phyloP scores from a whole-genome alignment of 225 moss, liverwort and hornwort genomes.

The Pleurozium schreberi region DNA sequence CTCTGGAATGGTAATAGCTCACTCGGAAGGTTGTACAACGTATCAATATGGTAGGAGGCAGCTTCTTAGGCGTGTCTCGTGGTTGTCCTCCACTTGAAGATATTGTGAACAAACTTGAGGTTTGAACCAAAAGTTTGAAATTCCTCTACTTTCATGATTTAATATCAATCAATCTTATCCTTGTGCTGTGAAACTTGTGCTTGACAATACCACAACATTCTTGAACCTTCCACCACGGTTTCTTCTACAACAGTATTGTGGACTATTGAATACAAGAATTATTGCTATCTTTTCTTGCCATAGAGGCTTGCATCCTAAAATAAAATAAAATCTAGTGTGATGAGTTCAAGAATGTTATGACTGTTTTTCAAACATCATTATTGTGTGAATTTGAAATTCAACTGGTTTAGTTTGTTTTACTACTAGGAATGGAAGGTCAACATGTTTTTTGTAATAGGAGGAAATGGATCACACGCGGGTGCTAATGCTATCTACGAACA shows the following conservation, averaged over 20 bases:
- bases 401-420: background rate
- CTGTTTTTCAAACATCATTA: background rate
- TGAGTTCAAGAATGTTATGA: background rate
- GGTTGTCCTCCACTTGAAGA: constrained; percentile 75
- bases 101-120: constrained; percentile 73
- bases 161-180: background rate
- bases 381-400: background rate
- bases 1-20: constrained; percentile 3
- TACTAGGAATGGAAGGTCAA: constrained; percentile 69
- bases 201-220: background rate
- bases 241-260: rapidly evolving
- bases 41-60: constrained; percentile 87
- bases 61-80: constrained; percentile 86
- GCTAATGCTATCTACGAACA: constrained; percentile 73
- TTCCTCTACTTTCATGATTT: background rate
- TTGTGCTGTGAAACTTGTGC: background rate
- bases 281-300: no score
- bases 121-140: background rate
- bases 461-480: constrained; percentile 90
- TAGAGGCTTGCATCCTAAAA: rapidly evolving
- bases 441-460: constrained; percentile 91
- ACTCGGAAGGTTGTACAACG: constrained; percentile 69
- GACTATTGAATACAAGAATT: background rate
- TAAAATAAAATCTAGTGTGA: background rate
- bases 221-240: rapidly evolving